Percentiles rank a stretch among this genome's conserved stretches.
These are phyloP conservation scores for Myriosclerotinia duriaeana DNA, from an alignment of 2,329 filamentous ascomycete species.

Conservation along the genomic window DNA sequence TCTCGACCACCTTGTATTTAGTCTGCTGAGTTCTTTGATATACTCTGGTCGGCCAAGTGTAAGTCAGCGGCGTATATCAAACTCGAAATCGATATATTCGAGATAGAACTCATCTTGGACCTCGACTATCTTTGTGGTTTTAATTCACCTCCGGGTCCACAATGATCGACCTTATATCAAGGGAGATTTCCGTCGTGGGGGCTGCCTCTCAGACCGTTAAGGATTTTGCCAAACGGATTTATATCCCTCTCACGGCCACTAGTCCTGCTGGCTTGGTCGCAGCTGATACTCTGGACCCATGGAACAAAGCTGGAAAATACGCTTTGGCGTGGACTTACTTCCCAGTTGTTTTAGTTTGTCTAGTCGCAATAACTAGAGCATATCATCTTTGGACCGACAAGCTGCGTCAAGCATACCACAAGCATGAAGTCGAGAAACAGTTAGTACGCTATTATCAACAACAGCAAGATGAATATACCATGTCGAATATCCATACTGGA, in stretches of 20 bases:
- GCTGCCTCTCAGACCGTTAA: conserved; percentile 35
- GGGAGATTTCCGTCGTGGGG: conserved; percentile 28
- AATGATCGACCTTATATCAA: conserved; percentile 6
- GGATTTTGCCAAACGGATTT: conserved; percentile 49
- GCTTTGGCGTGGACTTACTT: conserved; percentile 87
- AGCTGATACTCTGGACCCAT: conserved; percentile 71
- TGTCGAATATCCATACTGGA: conserved; percentile 56
- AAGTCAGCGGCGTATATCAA: background rate
- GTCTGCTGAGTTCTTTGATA: conserved; percentile 1
- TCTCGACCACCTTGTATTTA: conserved; percentile 6
- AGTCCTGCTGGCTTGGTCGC: conserved; percentile 62
- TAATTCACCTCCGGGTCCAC: background rate
- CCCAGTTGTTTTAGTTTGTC: conserved; percentile 66
- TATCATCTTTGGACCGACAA: conserved; percentile 95
- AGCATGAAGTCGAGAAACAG: conserved; percentile 72
- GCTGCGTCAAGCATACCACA: conserved; percentile 83
- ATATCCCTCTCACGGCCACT: conserved; percentile 58
- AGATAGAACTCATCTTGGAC: background rate
- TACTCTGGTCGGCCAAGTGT: background rate
- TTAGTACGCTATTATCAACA: conserved; percentile 57
- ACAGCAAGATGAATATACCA: conserved; percentile 57
- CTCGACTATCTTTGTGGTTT: background rate
- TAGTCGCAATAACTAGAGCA: conserved; percentile 67
- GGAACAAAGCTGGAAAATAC: conserved; percentile 80
- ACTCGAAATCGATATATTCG: background rate